Base-by-base conservation (phyloP, 2,329 filamentous ascomycete species). In the Aspergillus ustus region DNA sequence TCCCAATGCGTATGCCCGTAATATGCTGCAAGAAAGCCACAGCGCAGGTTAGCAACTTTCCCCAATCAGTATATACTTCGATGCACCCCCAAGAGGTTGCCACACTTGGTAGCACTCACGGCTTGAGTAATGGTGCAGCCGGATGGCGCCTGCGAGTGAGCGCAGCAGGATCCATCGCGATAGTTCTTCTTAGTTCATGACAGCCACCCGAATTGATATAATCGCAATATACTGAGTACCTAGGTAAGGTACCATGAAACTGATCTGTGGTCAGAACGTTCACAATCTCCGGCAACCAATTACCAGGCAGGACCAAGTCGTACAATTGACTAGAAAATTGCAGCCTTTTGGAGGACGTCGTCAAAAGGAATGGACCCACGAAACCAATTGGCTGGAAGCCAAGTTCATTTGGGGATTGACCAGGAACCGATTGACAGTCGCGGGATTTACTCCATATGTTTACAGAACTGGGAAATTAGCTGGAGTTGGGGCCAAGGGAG, bases 1-100 rank as follows among this genome's bases (percentile, higher is more conserved):
- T 28, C 80, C 81, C 57, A 84, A 66, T 4, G 73, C 78, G 67
- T 83, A 84, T 28, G 82, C 82, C 56, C 78, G 79, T 43, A 82
- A 68, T 48, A 80, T 68, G 25, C 77, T 79, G 60, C 31, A 62
- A 50, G 22, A 40, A 29, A 46, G 37, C 31, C 34, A 51, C 55
- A 46, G 60, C 49, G 57, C 52, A 25, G 56, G 62, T 61, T 49
- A 59, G 62, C 31, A 52, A 52, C 50, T 37, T 57, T 52, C 51
- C 31, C 13, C 31, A 7, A 43, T 46, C 34, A 25, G 46, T 63
- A 19, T 17, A 43, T 34, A 28, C 49, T 25, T 48, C 29, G 37
- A 17, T 52, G 20, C 49, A 19, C 44, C 50, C 43, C 28, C 52
- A 46, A 43, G 54, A 25, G 56, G 43, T 25, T 40, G 48, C 37